Evolutionary conservation across 257 asterid genomes (phyloP).

Genomic region (Rehmannia glutinosa): DNA sequence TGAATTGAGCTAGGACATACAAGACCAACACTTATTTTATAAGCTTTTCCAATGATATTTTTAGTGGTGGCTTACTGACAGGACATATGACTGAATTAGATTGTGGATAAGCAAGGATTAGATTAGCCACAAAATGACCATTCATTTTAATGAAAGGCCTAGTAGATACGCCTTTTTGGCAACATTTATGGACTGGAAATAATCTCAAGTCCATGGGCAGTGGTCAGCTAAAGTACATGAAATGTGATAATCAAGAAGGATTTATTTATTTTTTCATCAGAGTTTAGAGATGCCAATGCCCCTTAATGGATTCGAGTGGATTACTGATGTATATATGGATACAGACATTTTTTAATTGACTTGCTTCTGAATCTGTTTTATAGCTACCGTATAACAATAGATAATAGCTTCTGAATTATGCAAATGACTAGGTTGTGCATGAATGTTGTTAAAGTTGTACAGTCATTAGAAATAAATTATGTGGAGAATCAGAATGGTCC

Average conservation of each 20-base stretch:
- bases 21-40: not conserved
- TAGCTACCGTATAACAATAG: not conserved
- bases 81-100: conserved; percentile 4
- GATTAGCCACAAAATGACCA: too few relatives aligned
- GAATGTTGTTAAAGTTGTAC: not conserved
- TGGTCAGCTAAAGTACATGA: too few relatives aligned
- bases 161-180: too few relatives aligned
- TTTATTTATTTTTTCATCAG: too few relatives aligned
- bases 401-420: not conserved
- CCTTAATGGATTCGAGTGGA: too few relatives aligned
- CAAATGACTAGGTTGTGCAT: not conserved
- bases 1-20: too few relatives aligned
- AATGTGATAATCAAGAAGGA: too few relatives aligned
- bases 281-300: not conserved
- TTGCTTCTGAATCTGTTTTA: not conserved
- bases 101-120: conserved; percentile 8
- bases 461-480: too few relatives aligned
- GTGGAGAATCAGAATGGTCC: not conserved
- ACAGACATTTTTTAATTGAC: not conserved
- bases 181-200: too few relatives aligned
- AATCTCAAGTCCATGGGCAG: too few relatives aligned
- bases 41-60: conserved; percentile 9
- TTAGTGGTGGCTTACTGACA: not conserved
- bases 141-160: too few relatives aligned
- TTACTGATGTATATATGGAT: too few relatives aligned